Evolutionary conservation across 2,329 filamentous ascomycete species (phyloP), one percentile per base, ranked within the genome.

Genomic region (Aspergillus sergii): DNA sequence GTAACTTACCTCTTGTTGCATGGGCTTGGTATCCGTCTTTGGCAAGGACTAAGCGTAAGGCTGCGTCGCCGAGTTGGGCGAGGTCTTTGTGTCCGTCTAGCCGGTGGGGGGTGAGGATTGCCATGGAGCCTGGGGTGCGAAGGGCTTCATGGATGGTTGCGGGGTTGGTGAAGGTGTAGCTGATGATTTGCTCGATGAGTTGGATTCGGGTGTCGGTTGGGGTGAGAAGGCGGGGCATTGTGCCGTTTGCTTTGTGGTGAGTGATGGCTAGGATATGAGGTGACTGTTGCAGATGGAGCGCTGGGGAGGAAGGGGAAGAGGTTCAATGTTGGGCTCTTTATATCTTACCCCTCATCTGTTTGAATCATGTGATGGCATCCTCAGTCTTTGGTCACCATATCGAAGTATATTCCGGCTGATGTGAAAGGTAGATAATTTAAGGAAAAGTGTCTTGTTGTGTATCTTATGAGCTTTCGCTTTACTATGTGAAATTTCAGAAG

Each of bases 61-160:
- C 26, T 11, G 63, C 50, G 32, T 63, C 63, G 2, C 63, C 65
- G 12, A 67, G 19, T 14, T 45, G 57, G 3, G 58, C 63, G 32
- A 65, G 58, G 12, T 43, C 23, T 23, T 58, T 67, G 34, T 67
- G 62, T 6, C 58, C 58, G 10, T 58, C 46, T 16, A 30, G 14
- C 14, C 26, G 46, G 26, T 28, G 14, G 23, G 46, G 23, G 23
- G 16, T 4, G 46, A 30, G 7, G 23, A 30, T 19, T n/a, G 16
- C 7, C 14, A 9, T 50, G 8, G 46, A 19, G 23, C 46, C 26
- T 14, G 46, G 23, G 26, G 46, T 32, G 26, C 46, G 26, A 26
- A 50, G 23, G 26, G 46, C 46, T 50, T 48, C 45, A 14, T 48
- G 23, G 23, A 28, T 4, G 23, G 6, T 23, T 23, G 23, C 21